Evolutionary conservation across 2,329 filamentous ascomycete genomes (phyloP).

Genomic region (Alternaria hordeiaustralica): DNA sequence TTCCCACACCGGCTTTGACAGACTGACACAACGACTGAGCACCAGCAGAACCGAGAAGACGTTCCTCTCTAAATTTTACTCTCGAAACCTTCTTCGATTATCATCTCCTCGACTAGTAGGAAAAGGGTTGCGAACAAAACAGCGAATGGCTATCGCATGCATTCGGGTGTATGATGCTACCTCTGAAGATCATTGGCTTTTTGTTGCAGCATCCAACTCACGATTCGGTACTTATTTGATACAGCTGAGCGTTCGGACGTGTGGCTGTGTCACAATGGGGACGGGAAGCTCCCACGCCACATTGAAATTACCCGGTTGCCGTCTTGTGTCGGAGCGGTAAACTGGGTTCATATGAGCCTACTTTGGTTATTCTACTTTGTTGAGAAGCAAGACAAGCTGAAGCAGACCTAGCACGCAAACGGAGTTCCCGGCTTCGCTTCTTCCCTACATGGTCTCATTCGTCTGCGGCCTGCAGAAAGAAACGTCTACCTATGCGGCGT

Average conservation of each 20-base stretch:
- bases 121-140: neutral
- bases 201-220: neutral
- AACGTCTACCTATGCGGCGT: neutral
- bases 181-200: neutral
- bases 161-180: neutral
- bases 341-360: neutral
- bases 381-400: slow-evolving; percentile 7
- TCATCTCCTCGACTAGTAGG: neutral
- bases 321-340: neutral
- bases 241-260: neutral
- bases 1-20: neutral
- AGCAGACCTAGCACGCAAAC: slow-evolving; percentile 5
- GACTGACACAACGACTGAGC: neutral
- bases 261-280: neutral
- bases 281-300: neutral
- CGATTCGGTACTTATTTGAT: neutral
- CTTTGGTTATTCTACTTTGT: slow-evolving; percentile 7
- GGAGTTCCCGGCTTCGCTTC: neutral
- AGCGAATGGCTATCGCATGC: neutral
- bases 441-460: neutral
- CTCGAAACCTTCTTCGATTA: neutral
- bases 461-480: neutral
- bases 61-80: neutral
- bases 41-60: neutral
- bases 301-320: neutral